Evolutionary conservation across 2,329 filamentous ascomycete species (phyloP).

Genomic region (Venturia carpophila): DNA sequence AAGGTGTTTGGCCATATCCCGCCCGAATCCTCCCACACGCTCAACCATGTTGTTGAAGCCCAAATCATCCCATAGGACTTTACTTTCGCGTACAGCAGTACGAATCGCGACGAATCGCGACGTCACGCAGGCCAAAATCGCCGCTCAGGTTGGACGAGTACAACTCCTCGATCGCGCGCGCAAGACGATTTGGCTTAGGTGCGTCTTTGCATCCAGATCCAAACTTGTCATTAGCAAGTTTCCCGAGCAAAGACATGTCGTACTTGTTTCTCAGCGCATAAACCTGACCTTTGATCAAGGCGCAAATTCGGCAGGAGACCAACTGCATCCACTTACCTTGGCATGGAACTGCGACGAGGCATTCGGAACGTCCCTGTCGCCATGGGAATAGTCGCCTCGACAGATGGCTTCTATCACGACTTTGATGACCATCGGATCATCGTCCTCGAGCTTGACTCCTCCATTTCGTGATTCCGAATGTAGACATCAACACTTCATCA

Average conservation of each 20-base stretch:
- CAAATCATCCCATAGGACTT: not conserved
- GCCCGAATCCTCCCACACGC: conserved; percentile 13
- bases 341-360: not conserved
- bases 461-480: not conserved
- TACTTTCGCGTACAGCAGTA: not conserved
- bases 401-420: conserved; percentile 1
- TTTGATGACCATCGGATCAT: not conserved
- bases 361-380: not conserved
- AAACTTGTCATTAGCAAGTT: not conserved
- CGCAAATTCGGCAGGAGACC: not conserved
- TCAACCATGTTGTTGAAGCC: conserved; percentile 20
- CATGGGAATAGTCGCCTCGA: not conserved
- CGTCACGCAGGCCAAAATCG: not conserved
- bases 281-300: not conserved
- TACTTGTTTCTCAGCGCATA: conserved; percentile 1
- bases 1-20: not conserved
- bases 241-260: not conserved
- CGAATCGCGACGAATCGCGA: no score
- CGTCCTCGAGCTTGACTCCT: not conserved
- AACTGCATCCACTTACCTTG: not conserved
- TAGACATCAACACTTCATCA: not conserved
- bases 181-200: not conserved
- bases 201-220: not conserved
- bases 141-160: not conserved
- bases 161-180: not conserved